Conservation (phyloP, 2,329 filamentous ascomycete genomes). For the Penicillium rolfsii region DNA sequence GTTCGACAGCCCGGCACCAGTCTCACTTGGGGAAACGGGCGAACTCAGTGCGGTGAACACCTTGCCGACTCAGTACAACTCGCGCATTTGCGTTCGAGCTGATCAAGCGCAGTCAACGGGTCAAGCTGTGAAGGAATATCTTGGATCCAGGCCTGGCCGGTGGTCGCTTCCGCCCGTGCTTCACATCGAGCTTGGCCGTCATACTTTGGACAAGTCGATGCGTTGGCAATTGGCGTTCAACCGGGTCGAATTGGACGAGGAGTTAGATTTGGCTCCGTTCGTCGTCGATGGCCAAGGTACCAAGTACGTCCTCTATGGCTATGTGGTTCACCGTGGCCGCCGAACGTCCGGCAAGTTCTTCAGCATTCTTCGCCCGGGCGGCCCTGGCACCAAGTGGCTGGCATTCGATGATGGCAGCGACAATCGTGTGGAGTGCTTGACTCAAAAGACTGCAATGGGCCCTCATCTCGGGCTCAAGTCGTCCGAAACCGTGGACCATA, state of each 20-base stretch:
- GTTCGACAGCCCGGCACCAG: slow-evolving; percentile 49
- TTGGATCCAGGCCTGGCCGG: slow-evolving; percentile 40
- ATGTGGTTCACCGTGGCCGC: slow-evolving; percentile 62
- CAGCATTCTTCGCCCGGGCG: slow-evolving; percentile 61
- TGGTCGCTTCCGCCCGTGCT: slow-evolving; percentile 55
- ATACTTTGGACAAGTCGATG: slow-evolving; percentile 57
- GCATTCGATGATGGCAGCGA: slow-evolving; percentile 60
- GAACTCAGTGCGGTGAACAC: slow-evolving; percentile 38
- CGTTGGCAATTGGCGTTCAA: slow-evolving; percentile 63
- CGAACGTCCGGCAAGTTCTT: slow-evolving; percentile 63
- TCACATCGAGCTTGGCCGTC: slow-evolving; percentile 60
- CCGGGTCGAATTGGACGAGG: slow-evolving; percentile 60
- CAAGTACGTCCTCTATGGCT: slow-evolving; percentile 62
- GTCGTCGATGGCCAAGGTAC: slow-evolving; percentile 40
- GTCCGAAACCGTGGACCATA: slow-evolving; percentile 47
- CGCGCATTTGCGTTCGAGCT: slow-evolving; percentile 44
- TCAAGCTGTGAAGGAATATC: slow-evolving; percentile 39
- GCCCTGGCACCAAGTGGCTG: slow-evolving; percentile 61
- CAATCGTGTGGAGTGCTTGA: slow-evolving; percentile 60
- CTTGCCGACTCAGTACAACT: slow-evolving; percentile 44
- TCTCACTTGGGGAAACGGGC: slow-evolving; percentile 11
- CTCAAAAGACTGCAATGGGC: slow-evolving; percentile 58
- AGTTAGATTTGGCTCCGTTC: slow-evolving; percentile 50
- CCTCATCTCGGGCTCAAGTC: slow-evolving; percentile 53
- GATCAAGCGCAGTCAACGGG: slow-evolving; percentile 43